Conservation (phyloP, 2,329 filamentous ascomycete genomes). For the Scytalidium sp. region DNA sequence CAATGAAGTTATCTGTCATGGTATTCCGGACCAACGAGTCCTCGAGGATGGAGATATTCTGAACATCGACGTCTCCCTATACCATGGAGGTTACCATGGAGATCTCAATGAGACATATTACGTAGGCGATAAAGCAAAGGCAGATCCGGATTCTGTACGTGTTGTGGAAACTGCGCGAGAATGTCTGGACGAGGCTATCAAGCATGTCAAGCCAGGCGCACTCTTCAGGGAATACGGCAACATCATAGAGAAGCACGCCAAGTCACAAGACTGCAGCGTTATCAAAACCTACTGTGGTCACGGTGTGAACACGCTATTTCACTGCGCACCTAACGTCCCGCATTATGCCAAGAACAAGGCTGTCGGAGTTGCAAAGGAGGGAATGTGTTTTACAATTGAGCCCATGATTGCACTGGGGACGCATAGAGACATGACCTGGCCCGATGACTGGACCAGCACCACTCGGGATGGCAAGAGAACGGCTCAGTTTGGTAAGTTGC, state of each 20-base stretch:
- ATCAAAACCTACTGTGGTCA: slow-evolving; percentile 97
- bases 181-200: slow-evolving; percentile 87
- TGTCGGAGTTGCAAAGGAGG: slow-evolving; percentile 86
- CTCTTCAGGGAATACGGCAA: slow-evolving; percentile 92
- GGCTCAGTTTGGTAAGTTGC: slow-evolving; percentile 79
- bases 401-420: slow-evolving; percentile 96
- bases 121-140: slow-evolving; percentile 81
- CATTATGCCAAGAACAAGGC: slow-evolving; percentile 99
- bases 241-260: slow-evolving; percentile 92
- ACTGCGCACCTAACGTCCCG: slow-evolving; percentile 88
- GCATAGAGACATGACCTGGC: slow-evolving; percentile 93
- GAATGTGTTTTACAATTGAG: slow-evolving; percentile 99
- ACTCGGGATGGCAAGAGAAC: slow-evolving; percentile 87
- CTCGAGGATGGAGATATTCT: slow-evolving; percentile 92
- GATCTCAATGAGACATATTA: slow-evolving; percentile 99
- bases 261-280: slow-evolving; percentile 79
- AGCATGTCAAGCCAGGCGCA: slow-evolving; percentile 88
- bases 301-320: slow-evolving; percentile 91
- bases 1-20: slow-evolving; percentile 98
- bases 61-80: slow-evolving; percentile 94
- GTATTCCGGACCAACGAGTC: slow-evolving; percentile 87
- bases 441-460: slow-evolving; percentile 96
- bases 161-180: slow-evolving; percentile 89
- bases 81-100: slow-evolving; percentile 91
- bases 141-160: slow-evolving; percentile 81